phyloP scores from a whole-genome alignment of 441 rosid genomes.

The Erodium texanum region DNA sequence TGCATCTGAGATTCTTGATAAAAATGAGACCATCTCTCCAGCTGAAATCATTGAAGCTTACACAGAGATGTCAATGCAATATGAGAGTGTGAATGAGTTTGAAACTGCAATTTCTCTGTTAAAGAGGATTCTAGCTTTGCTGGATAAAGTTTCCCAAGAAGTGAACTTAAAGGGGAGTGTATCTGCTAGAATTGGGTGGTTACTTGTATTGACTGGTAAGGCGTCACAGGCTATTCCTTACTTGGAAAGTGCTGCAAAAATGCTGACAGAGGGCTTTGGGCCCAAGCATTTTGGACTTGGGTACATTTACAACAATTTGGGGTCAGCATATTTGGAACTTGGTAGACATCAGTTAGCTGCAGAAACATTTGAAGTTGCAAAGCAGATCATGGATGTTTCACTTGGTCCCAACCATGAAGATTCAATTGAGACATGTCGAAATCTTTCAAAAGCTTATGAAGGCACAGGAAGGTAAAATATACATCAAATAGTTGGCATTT shows the following conservation, averaged over 20 bases:
- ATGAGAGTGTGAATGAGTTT: slow-evolving; percentile 75
- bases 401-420: slow-evolving; percentile 89
- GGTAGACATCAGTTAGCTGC: slow-evolving; percentile 90
- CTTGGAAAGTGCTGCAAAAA: slow-evolving; percentile 79
- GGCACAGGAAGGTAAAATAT: slow-evolving; percentile 63
- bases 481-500: background rate
- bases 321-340: slow-evolving; percentile 85
- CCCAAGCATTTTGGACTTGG: slow-evolving; percentile 89
- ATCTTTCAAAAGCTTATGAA: slow-evolving; percentile 77
- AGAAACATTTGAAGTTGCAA: slow-evolving; percentile 86
- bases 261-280: slow-evolving; percentile 78
- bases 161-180: slow-evolving; percentile 82
- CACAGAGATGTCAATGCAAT: slow-evolving; percentile 84
- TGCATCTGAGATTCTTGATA: slow-evolving; percentile 69
- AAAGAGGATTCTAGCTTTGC: slow-evolving; percentile 18
- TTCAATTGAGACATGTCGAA: slow-evolving; percentile 80
- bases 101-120: slow-evolving; percentile 67
- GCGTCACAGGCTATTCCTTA: slow-evolving; percentile 78
- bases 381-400: slow-evolving; percentile 82
- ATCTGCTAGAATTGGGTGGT: slow-evolving; percentile 28
- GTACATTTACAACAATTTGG: slow-evolving; percentile 81
- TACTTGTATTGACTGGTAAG: slow-evolving; percentile 47
- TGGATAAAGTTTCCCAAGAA: background rate
- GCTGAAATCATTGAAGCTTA: slow-evolving; percentile 78
- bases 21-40: slow-evolving; percentile 55